A percentile compares a stretch with the other conserved stretches of the same genome.
phyloP scores from a whole-genome alignment of 805 yeast genomes.

The Kuraishia piskuri region DNA sequence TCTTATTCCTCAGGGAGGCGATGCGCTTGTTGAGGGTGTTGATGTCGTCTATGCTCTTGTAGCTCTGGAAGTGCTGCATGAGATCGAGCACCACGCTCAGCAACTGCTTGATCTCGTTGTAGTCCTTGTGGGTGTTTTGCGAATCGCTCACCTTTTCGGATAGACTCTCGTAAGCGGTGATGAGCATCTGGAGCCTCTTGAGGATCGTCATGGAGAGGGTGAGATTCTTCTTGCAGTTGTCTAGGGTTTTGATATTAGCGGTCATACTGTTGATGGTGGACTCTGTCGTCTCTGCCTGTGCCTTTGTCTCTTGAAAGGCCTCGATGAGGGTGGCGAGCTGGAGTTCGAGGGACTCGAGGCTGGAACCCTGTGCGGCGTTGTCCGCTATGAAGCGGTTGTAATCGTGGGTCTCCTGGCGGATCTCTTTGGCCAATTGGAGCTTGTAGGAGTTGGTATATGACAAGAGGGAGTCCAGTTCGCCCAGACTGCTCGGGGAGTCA shows the following conservation, averaged over 20 bases:
- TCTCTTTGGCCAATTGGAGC: conserved; percentile 34
- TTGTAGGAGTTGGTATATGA: conserved; percentile 44
- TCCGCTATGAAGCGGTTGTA: conserved; percentile 20
- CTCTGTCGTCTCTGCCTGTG: conserved; percentile 47
- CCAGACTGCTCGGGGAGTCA: conserved; percentile 38
- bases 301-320: conserved; percentile 38
- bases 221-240: conserved; percentile 75
- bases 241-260: conserved; percentile 66
- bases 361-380: conserved; percentile 12
- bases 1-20: conserved; percentile 45
- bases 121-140: conserved; percentile 20
- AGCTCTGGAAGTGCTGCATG: conserved; percentile 65
- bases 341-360: conserved; percentile 16
- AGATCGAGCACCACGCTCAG: conserved; percentile 69
- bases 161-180: conserved; percentile 62
- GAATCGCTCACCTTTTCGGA: conserved; percentile 31
- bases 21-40: conserved; percentile 56
- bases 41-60: conserved; percentile 76
- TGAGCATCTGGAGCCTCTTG: conserved; percentile 79
- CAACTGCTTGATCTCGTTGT: conserved; percentile 47
- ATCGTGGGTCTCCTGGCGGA: conserved; percentile 27
- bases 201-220: conserved; percentile 80
- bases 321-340: conserved; percentile 32
- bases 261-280: conserved; percentile 62
- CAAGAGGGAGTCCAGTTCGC: conserved; percentile 41